Base-by-base conservation (phyloP, 2,329 filamentous ascomycete species). In the Cercospora brassicicola region DNA sequence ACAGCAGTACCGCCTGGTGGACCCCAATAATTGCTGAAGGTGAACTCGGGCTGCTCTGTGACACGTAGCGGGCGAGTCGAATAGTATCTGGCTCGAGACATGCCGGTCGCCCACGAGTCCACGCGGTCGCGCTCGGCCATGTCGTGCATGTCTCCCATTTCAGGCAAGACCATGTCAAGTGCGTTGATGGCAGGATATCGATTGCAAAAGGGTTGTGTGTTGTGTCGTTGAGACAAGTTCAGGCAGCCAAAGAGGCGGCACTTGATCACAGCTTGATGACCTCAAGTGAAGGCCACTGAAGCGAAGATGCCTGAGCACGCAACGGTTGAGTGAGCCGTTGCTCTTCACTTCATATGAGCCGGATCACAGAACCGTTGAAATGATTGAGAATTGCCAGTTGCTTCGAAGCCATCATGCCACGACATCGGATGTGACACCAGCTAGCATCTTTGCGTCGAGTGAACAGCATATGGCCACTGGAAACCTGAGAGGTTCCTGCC, bases 81-180 rank as follows among this genome's bases (percentile, higher is more conserved):
- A 23, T 36, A 36, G 31, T 20, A 36, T 11, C 31, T 18, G n/a
- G 55, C 28, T 30, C 28, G 31, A 10, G 55, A 18, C 55, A 59
- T 33, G 28, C 55, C 55, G 15, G 30, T 18, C n/a, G n/a, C 55
- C 55, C 55, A 33, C 13, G 55, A 59, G 55, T 59, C 55, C 2
- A 59, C 55, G 31, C 55, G 55, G 55, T 59, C 30, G 31, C 55
- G 55, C 31, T 59, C 55, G n/a, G 31, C 55, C 55, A 59, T 59
- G 23, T 57, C 53, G 53, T 57, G 53, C 53, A 51, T 13, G 45
- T 51, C 45, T 13, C 4, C 4, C 45, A 51, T 26, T 2, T 26
- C 20, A 9, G 0, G 42, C 42, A 7, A n/a, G 36, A 7, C 36
- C 36, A 48, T 48, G 45, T 26, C 45, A 23, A 51, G 18, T 23